Percentiles rank a stretch among this genome's conserved stretches.
These are phyloP conservation scores for Cinnamomum micranthum DNA, from an alignment of 164 flowering plant genomes.

Conservation along the genomic window DNA sequence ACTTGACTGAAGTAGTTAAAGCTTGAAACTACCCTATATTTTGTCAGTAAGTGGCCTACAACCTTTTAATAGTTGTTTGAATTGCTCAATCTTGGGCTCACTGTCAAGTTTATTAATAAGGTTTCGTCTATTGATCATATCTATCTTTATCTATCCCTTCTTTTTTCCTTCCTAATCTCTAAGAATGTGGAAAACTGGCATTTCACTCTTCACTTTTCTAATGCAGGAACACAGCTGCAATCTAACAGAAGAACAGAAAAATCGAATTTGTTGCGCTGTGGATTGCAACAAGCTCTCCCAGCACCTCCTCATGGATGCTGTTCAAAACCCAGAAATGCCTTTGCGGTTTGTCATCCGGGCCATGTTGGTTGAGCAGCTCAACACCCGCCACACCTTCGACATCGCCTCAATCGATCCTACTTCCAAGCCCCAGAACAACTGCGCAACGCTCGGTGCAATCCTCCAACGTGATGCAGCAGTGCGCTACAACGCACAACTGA, in stretches of 20 bases:
- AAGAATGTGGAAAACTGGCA: too few species aligned
- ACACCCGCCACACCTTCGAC: constrained; percentile 51
- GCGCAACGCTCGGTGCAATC: constrained; percentile 57
- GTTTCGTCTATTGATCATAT: too few species aligned
- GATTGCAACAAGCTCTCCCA: constrained; percentile 73
- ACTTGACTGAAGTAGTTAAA: too few species aligned
- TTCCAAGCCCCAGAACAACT: constrained; percentile 5
- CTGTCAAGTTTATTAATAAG: too few species aligned
- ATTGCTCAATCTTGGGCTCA: too few species aligned
- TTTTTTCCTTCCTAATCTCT: too few species aligned
- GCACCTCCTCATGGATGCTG: constrained; percentile 49
- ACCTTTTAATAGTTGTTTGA: too few species aligned
- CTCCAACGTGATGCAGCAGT: constrained; percentile 66
- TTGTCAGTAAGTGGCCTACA: too few species aligned
- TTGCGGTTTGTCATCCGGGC: constrained; percentile 72
- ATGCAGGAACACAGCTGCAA: constrained; percentile 41
- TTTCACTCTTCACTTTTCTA: not conserved
- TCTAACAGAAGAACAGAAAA: constrained; percentile 55
- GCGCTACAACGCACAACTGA: constrained; percentile 52
- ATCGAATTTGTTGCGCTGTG: constrained; percentile 41
- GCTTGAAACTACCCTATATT: too few species aligned
- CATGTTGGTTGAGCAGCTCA: constrained; percentile 74
- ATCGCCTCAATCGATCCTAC: constrained; percentile 5
- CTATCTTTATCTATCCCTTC: too few species aligned
- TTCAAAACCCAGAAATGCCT: constrained; percentile 81